Evolutionary conservation across 352 stramenopile genomes (phyloP), one percentile per base, ranked within the genome.

Genomic region (Globisporangium alternatum): DNA sequence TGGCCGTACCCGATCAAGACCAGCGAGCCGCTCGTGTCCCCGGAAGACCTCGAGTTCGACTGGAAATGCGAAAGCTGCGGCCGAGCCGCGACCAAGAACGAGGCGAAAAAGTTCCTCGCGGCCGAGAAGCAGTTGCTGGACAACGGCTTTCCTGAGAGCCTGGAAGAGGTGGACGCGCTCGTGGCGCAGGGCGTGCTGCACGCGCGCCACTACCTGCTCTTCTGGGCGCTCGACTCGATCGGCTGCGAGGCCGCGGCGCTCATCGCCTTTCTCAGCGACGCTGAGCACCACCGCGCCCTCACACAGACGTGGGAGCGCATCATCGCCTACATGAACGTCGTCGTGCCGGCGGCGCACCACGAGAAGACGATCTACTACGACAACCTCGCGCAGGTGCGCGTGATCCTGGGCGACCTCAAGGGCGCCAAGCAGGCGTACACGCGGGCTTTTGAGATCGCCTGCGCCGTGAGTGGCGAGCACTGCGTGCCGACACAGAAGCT

Each of bases 341-440:
- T 88, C 10, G 70, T 92, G 53, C 85, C 80, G 12, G 69, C 74
- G 19, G 72, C 78, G 41, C 76, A 91, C 56, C 82, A 94, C 65
- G 82, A 91, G 67, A 94, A 94, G 67, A 88, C 76, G 28, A 90
- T 91, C 59, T 90, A 94, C 69, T 94, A 94, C 69, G 85, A 94
- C 72, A 89, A 92, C 65, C 65, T 91, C 41, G 85, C 85, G 28
- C 83, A 94, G 68, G 82, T 89, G 5, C 74, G 81, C 9, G 78
- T 94, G 47, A 72, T 88, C 28, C 62, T 89, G 15, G 81, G 82
- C 10, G 75, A 93, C 60, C 66, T 83, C 17, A 58, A 64, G 17
- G 79, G 70, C 19, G 81, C 79, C 33, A 78, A 68, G 21, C 67
- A 75, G 33, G 82, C 85, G 22, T 93, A 91, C 64, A 67, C 62